Evolutionary conservation across 805 yeast genomes (phyloP).

Genomic region (Lachancea waltii): DNA sequence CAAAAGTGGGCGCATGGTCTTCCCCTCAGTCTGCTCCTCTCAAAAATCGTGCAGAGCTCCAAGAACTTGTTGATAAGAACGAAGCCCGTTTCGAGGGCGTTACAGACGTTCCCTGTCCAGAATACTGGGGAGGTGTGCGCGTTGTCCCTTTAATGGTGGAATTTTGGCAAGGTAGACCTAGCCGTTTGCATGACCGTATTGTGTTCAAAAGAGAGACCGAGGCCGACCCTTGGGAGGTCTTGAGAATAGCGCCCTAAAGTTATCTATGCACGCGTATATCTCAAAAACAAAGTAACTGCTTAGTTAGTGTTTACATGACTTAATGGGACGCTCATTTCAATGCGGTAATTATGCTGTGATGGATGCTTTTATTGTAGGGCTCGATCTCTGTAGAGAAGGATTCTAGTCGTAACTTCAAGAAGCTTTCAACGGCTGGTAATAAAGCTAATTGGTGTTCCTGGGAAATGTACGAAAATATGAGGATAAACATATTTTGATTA

Average conservation of each 20-base stretch:
- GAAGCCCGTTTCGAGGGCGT: constrained; percentile 53
- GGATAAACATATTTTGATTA: constrained; percentile 6
- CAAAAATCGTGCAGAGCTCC: constrained; percentile 54
- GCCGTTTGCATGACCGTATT: constrained; percentile 86
- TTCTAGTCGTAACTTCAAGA: not conserved
- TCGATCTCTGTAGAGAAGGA: constrained; percentile 6
- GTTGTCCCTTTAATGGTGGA: constrained; percentile 85
- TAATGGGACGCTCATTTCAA: too few relatives aligned
- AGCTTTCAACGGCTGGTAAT: not conserved
- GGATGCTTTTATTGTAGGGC: constrained; percentile 7
- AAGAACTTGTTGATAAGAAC: constrained; percentile 40
- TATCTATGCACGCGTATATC: not conserved
- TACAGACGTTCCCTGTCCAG: constrained; percentile 80
- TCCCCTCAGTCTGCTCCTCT: constrained; percentile 76
- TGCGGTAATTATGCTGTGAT: not conserved
- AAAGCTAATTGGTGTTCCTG: not conserved
- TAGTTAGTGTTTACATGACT: too few relatives aligned
- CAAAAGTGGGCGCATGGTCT: constrained; percentile 95
- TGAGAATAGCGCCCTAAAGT: constrained; percentile 63
- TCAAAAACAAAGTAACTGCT: too few relatives aligned
- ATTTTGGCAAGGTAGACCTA: constrained; percentile 94
- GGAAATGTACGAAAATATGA: constrained; percentile 5
- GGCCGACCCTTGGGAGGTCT: constrained; percentile 51
- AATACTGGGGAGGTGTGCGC: constrained; percentile 92
- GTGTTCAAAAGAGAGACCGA: constrained; percentile 54